Evolutionary conservation across 345 rosid species (phyloP).

Genomic region (Salix arbutifolia): DNA sequence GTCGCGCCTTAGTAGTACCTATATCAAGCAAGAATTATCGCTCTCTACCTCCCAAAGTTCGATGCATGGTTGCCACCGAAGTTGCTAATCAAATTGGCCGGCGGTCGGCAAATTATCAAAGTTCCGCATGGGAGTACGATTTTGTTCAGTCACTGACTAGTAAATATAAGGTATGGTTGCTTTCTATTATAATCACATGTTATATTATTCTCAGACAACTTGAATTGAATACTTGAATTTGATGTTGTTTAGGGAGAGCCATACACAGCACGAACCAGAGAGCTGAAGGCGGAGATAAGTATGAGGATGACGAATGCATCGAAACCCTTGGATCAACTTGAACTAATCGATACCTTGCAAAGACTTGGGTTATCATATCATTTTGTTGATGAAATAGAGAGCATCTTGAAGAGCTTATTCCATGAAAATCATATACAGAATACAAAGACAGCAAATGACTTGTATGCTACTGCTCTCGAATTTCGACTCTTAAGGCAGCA

Average conservation of each 20-base stretch:
- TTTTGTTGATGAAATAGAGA: background rate
- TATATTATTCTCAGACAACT: too few species aligned
- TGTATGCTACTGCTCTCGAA: background rate
- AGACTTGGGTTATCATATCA: conserved; percentile 15
- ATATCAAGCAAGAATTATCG: too few species aligned
- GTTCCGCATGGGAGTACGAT: conserved; percentile 11
- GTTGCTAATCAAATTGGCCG: background rate
- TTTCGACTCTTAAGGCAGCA: conserved; percentile 8
- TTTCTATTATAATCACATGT: too few species aligned
- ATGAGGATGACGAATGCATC: background rate
- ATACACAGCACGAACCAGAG: background rate
- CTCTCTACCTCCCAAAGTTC: too few species aligned
- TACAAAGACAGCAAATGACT: background rate
- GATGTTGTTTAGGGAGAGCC: conserved; percentile 9
- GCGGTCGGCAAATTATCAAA: conserved; percentile 13
- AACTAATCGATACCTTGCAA: conserved; percentile 13
- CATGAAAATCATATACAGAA: too few species aligned
- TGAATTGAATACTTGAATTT: too few species aligned
- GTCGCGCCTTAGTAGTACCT: too few species aligned
- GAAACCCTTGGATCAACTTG: background rate
- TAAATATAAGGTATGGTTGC: too few species aligned
- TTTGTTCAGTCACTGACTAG: too few species aligned
- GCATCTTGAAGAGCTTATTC: background rate
- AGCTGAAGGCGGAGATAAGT: conserved; percentile 6
- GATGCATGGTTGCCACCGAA: too few species aligned